Evolutionary conservation across 1,284 basidiomycete genomes (phyloP), one percentile per base, ranked within the genome.

Genomic region (Ceratobasidium sp.): DNA sequence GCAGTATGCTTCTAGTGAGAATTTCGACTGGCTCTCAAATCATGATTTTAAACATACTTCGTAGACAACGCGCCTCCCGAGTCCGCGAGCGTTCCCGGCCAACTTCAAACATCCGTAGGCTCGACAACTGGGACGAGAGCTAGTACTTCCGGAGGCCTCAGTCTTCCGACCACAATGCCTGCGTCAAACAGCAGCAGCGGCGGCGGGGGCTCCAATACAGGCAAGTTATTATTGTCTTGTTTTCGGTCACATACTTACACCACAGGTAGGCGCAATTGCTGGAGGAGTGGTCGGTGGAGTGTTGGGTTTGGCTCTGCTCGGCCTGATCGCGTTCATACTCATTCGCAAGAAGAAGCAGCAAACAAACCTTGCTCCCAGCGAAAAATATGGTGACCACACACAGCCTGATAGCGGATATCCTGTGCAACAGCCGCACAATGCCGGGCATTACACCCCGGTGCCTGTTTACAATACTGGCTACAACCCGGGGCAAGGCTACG

Each of bases 201-300:
- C 28, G 30, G n/a, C n/a, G n/a, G n/a, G n/a, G n/a, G 53, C 34
- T 32, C 43, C 9, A 70, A 58, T 21, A 59, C 67, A 34, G 41
- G 62, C 23, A 53, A 41, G 62, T 23, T n/a, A 18, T n/a, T 23
- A 28, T 26, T 16, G n/a, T 64, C 30, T 36, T 53, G 1, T 57
- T 41, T 32, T 23, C n/a, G 30, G 10, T 16, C 16, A 3, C 6
- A 23, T 50, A 34, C 32, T 64, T 36, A 45, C 9, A 52, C 32
- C 32, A 5, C 4, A 26, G 30, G 10, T 46, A 70, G 78, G 76
- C 26, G 75, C 77, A 0, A 78, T 79, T 41, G 76, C 57, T 2
- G 77, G 78, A 23, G 78, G 78, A 8, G 78, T 78, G 2, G 77
- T 79, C 12, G 78, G 78, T 1, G 78, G 76, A 10, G 43, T 79